Conservation (phyloP, 257 asterid genomes). For the Solanum infundibuliforme region DNA sequence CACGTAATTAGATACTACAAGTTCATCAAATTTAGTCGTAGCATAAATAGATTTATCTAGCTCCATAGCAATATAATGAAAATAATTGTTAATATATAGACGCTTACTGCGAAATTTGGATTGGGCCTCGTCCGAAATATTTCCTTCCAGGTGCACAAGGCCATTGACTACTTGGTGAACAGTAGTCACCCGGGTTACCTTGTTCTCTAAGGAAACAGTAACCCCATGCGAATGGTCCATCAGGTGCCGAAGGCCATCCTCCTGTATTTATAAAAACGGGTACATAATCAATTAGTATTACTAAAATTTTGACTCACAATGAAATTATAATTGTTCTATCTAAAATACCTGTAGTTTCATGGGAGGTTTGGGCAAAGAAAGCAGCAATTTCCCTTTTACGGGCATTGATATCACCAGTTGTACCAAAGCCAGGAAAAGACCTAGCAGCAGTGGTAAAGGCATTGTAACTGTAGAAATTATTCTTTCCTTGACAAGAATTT, state of each 20-base stretch:
- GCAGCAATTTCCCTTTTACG: constrained; percentile 24
- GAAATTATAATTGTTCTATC: not conserved
- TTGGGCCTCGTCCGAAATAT: constrained; percentile 27
- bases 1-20: not conserved
- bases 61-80: not conserved
- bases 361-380: constrained; percentile 26
- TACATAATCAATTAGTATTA: not conserved
- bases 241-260: constrained; percentile 23
- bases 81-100: not conserved
- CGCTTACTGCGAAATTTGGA: constrained; percentile 21
- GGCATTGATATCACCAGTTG: constrained; percentile 9
- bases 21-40: not conserved
- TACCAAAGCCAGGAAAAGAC: constrained; percentile 15
- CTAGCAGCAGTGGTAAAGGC: constrained; percentile 17
- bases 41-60: not conserved
- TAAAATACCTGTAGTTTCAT: constrained; percentile 2
- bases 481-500: constrained; percentile 3
- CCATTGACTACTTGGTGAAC: constrained; percentile 10
- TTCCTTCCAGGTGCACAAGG: constrained; percentile 17
- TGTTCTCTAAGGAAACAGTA: constrained; percentile 18
- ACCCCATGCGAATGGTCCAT: constrained; percentile 31
- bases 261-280: not conserved
- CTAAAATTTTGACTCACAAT: not conserved
- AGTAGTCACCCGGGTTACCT: constrained; percentile 10
- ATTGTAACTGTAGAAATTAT: constrained; percentile 18